Evolutionary conservation across 2,329 filamentous ascomycete genomes (phyloP).

Genomic region (Aspergillus puulaauensis): DNA sequence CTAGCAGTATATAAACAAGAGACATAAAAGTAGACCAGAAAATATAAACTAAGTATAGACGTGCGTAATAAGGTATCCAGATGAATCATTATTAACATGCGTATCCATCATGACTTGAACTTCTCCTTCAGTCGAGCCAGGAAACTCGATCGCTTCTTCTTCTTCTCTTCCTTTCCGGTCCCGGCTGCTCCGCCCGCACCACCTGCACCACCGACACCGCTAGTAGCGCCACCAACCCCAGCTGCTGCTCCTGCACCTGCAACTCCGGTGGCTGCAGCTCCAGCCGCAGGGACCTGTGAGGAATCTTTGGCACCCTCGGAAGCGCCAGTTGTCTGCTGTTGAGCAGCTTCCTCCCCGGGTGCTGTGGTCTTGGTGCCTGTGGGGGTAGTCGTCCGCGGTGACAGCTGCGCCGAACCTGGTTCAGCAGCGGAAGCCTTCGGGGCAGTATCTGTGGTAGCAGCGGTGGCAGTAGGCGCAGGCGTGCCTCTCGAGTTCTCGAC

Average conservation of each 20-base stretch:
- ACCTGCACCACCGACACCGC: no score
- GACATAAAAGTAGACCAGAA: not conserved
- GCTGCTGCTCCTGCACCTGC: not conserved
- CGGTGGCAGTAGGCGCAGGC: constrained; percentile 42
- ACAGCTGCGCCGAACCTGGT: constrained; percentile 19
- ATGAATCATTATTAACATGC: constrained; percentile 16
- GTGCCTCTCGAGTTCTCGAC: constrained; percentile 36
- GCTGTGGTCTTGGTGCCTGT: not conserved
- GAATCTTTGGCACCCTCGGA: not conserved
- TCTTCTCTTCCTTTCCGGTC: constrained; percentile 36
- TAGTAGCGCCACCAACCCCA: no score
- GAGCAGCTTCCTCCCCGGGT: not conserved
- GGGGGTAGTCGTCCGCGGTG: constrained; percentile 17
- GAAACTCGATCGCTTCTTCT: constrained; percentile 67
- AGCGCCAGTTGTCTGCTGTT: not conserved
- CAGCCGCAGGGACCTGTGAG: not conserved
- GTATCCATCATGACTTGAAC: constrained; percentile 37
- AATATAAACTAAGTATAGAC: constrained; percentile 13
- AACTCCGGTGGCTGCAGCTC: not conserved
- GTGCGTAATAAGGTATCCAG: constrained; percentile 24
- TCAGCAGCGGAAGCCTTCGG: constrained; percentile 27
- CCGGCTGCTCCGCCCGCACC: no score
- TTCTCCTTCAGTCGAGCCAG: constrained; percentile 58
- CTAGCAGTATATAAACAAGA: constrained; percentile 3
- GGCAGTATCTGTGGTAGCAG: constrained; percentile 38